phyloP scores from a whole-genome alignment of 345 rosid genomes.

The Citrus sp. region DNA sequence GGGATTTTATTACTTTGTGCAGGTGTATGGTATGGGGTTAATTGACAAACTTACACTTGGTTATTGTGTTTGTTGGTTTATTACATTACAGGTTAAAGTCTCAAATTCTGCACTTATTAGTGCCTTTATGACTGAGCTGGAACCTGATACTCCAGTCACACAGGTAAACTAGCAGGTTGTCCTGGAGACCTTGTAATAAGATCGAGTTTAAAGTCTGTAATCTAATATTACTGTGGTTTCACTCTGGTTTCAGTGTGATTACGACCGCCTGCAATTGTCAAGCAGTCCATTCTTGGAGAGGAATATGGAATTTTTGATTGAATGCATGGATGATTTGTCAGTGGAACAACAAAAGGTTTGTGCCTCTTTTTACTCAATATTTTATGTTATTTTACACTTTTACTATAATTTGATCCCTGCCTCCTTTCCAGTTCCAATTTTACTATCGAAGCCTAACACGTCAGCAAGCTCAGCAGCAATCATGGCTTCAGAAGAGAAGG shows the following conservation, averaged over 20 bases:
- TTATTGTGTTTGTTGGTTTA: constrained; percentile 7
- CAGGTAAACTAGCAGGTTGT: constrained; percentile 47
- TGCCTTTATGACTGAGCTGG: constrained; percentile 96
- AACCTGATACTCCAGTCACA: constrained; percentile 80
- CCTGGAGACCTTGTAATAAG: not conserved
- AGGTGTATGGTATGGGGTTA: not conserved
- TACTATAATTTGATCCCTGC: constrained; percentile 3
- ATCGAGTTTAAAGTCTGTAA: not conserved
- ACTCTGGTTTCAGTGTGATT: constrained; percentile 61
- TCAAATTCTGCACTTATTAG: constrained; percentile 97
- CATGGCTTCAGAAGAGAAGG: constrained; percentile 99
- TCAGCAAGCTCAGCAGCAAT: constrained; percentile 96
- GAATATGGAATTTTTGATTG: constrained; percentile 91
- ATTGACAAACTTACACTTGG: not conserved
- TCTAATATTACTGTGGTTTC: not conserved
- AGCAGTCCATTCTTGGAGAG: constrained; percentile 81
- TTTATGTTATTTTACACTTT: not conserved
- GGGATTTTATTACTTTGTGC: not conserved
- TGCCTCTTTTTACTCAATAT: constrained; percentile 3
- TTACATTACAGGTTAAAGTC: constrained; percentile 74
- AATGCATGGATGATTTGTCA: constrained; percentile 97
- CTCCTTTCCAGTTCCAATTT: constrained; percentile 71
- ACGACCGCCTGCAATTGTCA: constrained; percentile 85
- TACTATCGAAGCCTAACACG: constrained; percentile 82
- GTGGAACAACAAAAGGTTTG: constrained; percentile 90